Evolutionary conservation across 2,329 filamentous ascomycete genomes (phyloP).

Genomic region (Nemania serpens): DNA sequence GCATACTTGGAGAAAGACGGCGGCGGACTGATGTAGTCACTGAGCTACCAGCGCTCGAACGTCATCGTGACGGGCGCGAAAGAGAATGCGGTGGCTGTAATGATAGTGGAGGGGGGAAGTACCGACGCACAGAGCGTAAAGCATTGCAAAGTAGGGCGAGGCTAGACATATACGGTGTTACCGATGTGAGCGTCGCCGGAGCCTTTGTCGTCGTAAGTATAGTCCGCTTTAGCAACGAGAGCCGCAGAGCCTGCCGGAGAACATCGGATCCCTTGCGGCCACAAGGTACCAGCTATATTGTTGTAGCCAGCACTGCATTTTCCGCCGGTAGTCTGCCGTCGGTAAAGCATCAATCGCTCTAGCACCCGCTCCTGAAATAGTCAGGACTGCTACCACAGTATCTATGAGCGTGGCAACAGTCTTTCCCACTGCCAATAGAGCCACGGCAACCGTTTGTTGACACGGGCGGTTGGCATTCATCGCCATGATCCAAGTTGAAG

Average conservation of each 20-base stretch:
- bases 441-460: neutral
- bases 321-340: slow-evolving; percentile 1
- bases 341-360: neutral
- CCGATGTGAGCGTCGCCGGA: slow-evolving; percentile 1
- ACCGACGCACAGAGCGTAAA: neutral
- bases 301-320: neutral
- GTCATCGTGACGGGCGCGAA: neutral
- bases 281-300: neutral
- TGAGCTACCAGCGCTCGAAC: neutral
- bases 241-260: neutral
- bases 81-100: neutral
- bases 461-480: neutral
- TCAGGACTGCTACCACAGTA: neutral
- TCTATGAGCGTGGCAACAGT: slow-evolving; percentile 1
- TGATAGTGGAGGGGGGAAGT: neutral
- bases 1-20: neutral
- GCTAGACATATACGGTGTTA: slow-evolving; percentile 9
- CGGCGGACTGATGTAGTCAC: neutral
- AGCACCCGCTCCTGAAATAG: neutral
- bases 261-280: neutral
- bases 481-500: neutral
- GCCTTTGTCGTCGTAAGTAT: slow-evolving; percentile 1
- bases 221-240: slow-evolving; percentile 6
- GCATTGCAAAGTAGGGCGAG: neutral
- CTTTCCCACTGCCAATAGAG: neutral